phyloP scores from a whole-genome alignment of 108 stramenopile genomes.

The Cyclostephanos tholiformis region DNA sequence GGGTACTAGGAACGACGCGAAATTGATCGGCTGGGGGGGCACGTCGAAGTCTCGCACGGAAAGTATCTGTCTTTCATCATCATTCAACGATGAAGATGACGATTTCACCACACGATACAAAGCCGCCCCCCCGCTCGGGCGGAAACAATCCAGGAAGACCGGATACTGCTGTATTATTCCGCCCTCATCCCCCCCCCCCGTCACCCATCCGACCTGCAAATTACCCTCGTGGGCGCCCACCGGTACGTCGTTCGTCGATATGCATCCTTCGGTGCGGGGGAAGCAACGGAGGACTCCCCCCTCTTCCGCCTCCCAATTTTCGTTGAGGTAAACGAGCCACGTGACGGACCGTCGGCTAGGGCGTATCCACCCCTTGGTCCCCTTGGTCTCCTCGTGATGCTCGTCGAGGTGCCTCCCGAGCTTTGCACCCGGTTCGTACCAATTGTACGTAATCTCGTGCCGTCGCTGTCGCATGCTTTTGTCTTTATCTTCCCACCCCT shows the following conservation, averaged over 20 bases:
- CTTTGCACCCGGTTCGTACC: constrained; percentile 31
- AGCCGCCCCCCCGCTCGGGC: constrained; percentile 19
- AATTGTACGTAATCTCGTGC: constrained; percentile 53
- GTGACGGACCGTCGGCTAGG: constrained; percentile 53
- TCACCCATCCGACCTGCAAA: constrained; percentile 62
- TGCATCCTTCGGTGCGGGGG: constrained; percentile 6
- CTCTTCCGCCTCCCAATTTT: constrained; percentile 28
- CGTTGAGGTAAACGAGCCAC: constrained; percentile 66
- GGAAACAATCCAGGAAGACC: constrained; percentile 49
- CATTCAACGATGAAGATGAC: not conserved
- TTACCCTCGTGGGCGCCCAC: constrained; percentile 50
- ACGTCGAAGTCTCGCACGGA: constrained; percentile 43
- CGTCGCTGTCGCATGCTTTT: not conserved
- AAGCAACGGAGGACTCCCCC: constrained; percentile 53
- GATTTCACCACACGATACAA: constrained; percentile 24
- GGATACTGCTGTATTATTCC: constrained; percentile 1
- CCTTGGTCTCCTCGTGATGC: constrained; percentile 65
- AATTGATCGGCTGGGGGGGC: constrained; percentile 49
- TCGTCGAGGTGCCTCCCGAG: constrained; percentile 57
- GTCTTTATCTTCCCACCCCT: not conserved
- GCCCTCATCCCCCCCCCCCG: not conserved
- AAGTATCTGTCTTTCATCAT: constrained; percentile 16
- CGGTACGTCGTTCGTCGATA: constrained; percentile 16
- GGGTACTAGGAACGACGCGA: constrained; percentile 25
- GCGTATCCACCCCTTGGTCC: constrained; percentile 52